Base-by-base conservation (phyloP, 345 rosid genomes). In the Eucalyptus pauciflora region DNA sequence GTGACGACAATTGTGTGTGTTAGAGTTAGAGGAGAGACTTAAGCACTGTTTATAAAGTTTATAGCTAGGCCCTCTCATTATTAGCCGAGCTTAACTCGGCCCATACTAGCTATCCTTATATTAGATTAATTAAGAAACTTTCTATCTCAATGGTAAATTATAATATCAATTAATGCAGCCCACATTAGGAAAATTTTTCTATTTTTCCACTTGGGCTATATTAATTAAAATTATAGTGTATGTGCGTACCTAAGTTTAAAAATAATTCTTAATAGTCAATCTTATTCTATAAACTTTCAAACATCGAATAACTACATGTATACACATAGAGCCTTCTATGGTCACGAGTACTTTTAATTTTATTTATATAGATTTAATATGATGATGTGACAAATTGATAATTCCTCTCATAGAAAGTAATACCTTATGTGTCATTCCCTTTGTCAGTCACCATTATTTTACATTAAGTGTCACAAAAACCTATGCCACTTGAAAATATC, bases 41-140 rank as follows among this genome's bases (percentile, higher is more conserved):
- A 0, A 52, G 1, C 1, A 52, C 1, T 1, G 4, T 52, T 52
- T 18, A 52, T 52, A 52, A 0, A 52, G 10, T 52, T 52, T 52
- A 2, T 52, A 7, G 10, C 1, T 18, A 52, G 1, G 0, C 4
- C 1, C 56, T 18, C 56, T 3, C 0, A 0, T 52, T 17, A 52
- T 1, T 0, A 0, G 24, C 2, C 0, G 10, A 7, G 24, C 1
- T 52, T 0, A 52, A 52, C 1, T 52, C 10, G 0, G 2, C 24
- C 2, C 24, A 52, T 52, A 52, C 0, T 52, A 52, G 10, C 4
- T 0, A 52, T 2, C 56, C 0, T 9, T 1, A 52, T 52, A 52
- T 52, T 3, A 52, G 10, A 18, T 0, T 18, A 52, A 52, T 18
- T 52, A 52, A 18, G 1, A 52, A 52, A 52, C 0, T 0, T 52